Base-by-base conservation (phyloP, 768 basidiomycete species). In the Lanmaoa rubissima region DNA sequence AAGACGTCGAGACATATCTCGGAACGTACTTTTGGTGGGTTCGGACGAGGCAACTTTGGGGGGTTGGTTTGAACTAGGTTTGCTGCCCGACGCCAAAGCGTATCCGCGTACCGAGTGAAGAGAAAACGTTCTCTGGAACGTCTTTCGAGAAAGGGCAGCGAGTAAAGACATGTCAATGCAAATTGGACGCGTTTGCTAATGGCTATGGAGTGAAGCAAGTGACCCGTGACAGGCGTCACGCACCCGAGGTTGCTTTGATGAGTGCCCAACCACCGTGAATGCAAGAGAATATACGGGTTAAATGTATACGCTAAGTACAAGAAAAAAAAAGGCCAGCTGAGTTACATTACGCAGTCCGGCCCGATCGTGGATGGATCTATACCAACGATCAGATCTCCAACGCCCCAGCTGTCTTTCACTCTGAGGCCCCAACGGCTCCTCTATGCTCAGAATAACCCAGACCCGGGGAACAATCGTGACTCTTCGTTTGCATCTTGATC, bases 391-490 rank as follows among this genome's bases (percentile, higher is more conserved):
- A 43, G 21, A 31, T 14, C 3, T 53, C 31, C 3, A 19, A 39
- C n/a, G 31, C 19, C 21, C 12, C 34, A n/a, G 12, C 38, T 2
- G 17, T 24, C 28, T 6, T 8, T 31, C 28, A 31, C 48, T 26
- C 44, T 9, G 35, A 44, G 12, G 19, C 28, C 19, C 24, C 32
- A 24, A 21, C 6, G 8, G 21, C 16, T 34, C 28, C 28, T 5
- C 17, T n/a, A 44, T 19, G 46, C 31, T 74, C 61, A 78, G 58
- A 75, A 78, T 46, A 78, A 52, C 41, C 74, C 77, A 26, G 76
- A 78, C 31, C 77, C 77, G 24, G 77, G 77, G 69, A 78, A 76
- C 52, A 78, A 42, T 58, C 69, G 76, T 14, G 73, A 75, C 42
- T 68, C 71, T 56, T 73, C 76, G 40, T 54, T 65, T 14, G 50